Conservation (phyloP, 768 basidiomycete genomes). For the Suillus ampliporus region DNA sequence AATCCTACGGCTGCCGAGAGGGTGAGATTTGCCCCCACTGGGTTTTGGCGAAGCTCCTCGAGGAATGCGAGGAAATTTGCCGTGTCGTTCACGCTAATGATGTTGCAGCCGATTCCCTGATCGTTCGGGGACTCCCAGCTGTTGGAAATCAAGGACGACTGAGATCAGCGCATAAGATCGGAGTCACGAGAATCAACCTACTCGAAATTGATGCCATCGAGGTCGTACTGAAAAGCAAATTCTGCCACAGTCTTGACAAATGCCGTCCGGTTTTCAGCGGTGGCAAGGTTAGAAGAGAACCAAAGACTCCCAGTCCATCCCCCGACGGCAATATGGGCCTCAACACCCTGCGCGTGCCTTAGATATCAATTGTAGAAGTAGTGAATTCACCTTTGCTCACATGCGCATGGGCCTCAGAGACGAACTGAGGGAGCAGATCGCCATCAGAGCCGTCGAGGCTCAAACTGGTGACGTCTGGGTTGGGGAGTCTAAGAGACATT, state of each 20-base stretch:
- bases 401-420: constrained; percentile 45
- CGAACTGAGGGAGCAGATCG: constrained; percentile 60
- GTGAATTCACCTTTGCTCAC: constrained; percentile 26
- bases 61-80: constrained; percentile 82
- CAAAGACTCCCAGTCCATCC: constrained; percentile 72
- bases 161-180: constrained; percentile 2
- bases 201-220: constrained; percentile 58
- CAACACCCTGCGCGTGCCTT: constrained; percentile 49
- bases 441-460: constrained; percentile 50
- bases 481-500: constrained; percentile 34
- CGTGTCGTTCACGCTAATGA: constrained; percentile 59
- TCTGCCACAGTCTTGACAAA: constrained; percentile 65
- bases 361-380: background rate
- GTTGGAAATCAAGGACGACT: constrained; percentile 16
- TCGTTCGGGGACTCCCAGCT: constrained; percentile 89
- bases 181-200: constrained; percentile 12
- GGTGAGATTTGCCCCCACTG: constrained; percentile 57
- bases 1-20: constrained; percentile 74
- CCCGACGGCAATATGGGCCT: constrained; percentile 64
- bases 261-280: constrained; percentile 57
- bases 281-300: constrained; percentile 67
- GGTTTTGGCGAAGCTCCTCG: constrained; percentile 30
- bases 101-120: constrained; percentile 74
- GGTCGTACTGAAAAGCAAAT: constrained; percentile 52
- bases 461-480: constrained; percentile 37